A percentile compares a stretch with the other conserved stretches of the same genome.
Conservation (phyloP, 805 yeast species). For the Starmerella bombi region DNA sequence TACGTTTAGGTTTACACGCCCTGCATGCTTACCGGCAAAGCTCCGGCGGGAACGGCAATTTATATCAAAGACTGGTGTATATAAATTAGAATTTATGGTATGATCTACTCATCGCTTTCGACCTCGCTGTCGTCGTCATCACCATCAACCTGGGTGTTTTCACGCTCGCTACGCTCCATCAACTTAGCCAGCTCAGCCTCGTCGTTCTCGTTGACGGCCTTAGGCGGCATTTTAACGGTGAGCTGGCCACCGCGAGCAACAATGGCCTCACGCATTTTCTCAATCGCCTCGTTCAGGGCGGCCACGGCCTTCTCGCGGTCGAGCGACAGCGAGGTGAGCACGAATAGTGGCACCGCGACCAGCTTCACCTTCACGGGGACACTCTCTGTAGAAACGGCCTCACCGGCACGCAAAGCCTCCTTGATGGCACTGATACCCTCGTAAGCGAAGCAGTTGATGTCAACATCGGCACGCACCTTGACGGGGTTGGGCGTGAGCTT, state of each 20-base stretch:
- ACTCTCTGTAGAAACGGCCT: slow-evolving; percentile 64
- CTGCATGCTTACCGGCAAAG: too few relatives aligned
- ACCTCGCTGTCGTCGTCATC: slow-evolving; percentile 49
- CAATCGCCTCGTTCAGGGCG: slow-evolving; percentile 65
- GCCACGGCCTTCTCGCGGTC: slow-evolving; percentile 85
- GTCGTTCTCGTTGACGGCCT: slow-evolving; percentile 96
- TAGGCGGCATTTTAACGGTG: slow-evolving; percentile 93
- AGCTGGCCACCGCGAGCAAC: slow-evolving; percentile 69
- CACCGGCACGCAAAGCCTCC: slow-evolving; percentile 76
- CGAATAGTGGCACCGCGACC: slow-evolving; percentile 96
- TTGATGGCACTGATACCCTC: slow-evolving; percentile 98
- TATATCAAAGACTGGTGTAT: not conserved
- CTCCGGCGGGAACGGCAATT: too few relatives aligned
- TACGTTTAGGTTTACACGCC: too few relatives aligned
- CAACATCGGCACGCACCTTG: slow-evolving; percentile 96
- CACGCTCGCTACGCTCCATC: slow-evolving; percentile 84
- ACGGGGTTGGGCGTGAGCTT: slow-evolving; percentile 97
- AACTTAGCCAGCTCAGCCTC: slow-evolving; percentile 95
- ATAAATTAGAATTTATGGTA: not conserved
- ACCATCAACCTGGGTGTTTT: slow-evolving; percentile 70
- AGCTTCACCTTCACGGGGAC: slow-evolving; percentile 85
- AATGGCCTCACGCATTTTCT: slow-evolving; percentile 56
- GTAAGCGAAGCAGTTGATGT: slow-evolving; percentile 91
- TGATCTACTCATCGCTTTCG: slow-evolving; percentile 21
- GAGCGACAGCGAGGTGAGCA: slow-evolving; percentile 79